Evolutionary conservation across 371 early-diverging fungal genomes (phyloP), one percentile per base, ranked within the genome.

Genomic region (Mucor mucedo): DNA sequence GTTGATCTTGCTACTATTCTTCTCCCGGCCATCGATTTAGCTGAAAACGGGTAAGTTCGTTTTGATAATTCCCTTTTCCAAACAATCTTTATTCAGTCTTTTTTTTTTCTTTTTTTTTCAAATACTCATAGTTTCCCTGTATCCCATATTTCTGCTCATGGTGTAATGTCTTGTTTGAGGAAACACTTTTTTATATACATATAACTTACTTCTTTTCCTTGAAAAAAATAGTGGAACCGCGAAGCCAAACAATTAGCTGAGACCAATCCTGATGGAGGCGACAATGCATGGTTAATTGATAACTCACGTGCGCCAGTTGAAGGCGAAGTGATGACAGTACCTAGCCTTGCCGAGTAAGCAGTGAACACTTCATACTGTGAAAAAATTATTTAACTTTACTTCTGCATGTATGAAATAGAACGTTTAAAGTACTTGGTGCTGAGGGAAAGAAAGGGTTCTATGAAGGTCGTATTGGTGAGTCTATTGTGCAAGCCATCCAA

Each of bases 371-470:
- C 21, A 48, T 10, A 9, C 27, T 27, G 7, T 5, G 16, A 54
- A n/a, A 13, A 11, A 9, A 27, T 7, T 4, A 28, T 41, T 32
- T 5, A 14, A 29, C 39, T 29, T 32, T 52, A 27, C 41, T 33
- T 30, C 5, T 13, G 30, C 11, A 50, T 30, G 11, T 4, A n/a
- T 10, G 9, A 21, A 21, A 21, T 59, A 85, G 86, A 21, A 90
- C 92, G 4, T 84, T 91, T 59, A 73, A 84, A 40, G 41, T 66
- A 16, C 65, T 94, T 16, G 92, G 87, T 1, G 61, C 71, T 30
- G 57, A 89, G 1, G 95, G 95, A 5, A 83, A 86, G 60, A 71
- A 70, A 9, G 92, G 87, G 2, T 96, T 96, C 71, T 96, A 96
- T 66, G 66, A 76, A 33, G 96, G 96, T n/a, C 75, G 79, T 13